Conservation (phyloP, 306 rosid genomes). For the Pachyrhizus erosus region DNA sequence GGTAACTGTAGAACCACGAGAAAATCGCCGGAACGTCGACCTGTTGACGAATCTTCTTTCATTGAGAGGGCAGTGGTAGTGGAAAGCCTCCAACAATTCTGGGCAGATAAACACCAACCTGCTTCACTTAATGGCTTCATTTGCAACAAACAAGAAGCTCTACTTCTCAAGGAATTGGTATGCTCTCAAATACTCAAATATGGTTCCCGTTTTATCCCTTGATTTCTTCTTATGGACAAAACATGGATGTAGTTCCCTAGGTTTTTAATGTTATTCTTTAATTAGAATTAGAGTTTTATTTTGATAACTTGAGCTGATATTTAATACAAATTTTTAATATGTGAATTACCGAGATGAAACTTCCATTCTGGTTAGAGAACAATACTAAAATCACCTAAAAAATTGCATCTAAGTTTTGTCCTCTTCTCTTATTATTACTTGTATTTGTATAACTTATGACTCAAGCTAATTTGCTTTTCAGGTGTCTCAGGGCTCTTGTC, state of each 20-base stretch:
- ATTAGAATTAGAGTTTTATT: background rate
- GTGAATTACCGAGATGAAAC: background rate
- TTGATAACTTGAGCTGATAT: background rate
- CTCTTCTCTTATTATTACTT: background rate
- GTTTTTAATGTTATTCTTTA: background rate
- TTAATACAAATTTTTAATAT: background rate
- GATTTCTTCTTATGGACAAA: background rate
- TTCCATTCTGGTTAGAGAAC: background rate
- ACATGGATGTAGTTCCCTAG: background rate
- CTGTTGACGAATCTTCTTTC: conserved; percentile 63
- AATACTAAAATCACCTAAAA: background rate
- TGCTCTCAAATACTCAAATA: conserved; percentile 36
- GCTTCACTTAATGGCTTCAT: conserved; percentile 77
- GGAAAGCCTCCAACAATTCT: conserved; percentile 68
- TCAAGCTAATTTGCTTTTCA: conserved; percentile 43
- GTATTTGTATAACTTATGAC: background rate
- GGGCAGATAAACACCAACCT: conserved; percentile 88
- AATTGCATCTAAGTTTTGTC: background rate
- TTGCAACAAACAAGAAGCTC: conserved; percentile 79
- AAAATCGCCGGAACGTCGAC: conserved; percentile 68
- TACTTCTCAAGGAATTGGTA: conserved; percentile 75
- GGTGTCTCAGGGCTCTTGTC: conserved; percentile 63
- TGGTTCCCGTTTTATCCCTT: background rate
- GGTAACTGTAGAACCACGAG: conserved; percentile 59
- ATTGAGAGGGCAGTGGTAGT: conserved; percentile 70